Percentiles rank a stretch among this genome's conserved stretches.
Evolutionary conservation across 1,139 yeast species (phyloP).

Genomic region (Debaryomyces psychrophilus): DNA sequence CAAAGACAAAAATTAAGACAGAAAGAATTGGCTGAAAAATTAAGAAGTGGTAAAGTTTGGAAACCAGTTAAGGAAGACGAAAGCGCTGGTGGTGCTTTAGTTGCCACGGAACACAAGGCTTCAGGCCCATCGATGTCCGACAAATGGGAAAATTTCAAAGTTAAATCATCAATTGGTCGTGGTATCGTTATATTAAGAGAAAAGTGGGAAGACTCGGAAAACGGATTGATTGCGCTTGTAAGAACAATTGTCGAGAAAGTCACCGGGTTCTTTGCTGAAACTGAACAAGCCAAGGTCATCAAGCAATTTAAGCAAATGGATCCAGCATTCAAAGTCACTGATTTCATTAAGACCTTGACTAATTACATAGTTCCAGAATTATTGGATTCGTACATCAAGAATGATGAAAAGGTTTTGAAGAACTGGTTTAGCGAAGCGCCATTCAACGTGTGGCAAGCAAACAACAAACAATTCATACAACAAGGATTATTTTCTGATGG

Average conservation of each 20-base stretch:
- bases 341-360: slow-evolving; percentile 81
- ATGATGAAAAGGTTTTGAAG: slow-evolving; percentile 81
- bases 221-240: slow-evolving; percentile 80
- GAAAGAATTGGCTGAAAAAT: slow-evolving; percentile 53
- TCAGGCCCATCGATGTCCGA: slow-evolving; percentile 71
- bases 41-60: slow-evolving; percentile 58
- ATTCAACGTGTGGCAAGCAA: slow-evolving; percentile 90
- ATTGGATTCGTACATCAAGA: slow-evolving; percentile 91
- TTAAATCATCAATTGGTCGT: slow-evolving; percentile 72
- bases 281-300: slow-evolving; percentile 91
- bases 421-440: slow-evolving; percentile 98
- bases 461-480: slow-evolving; percentile 88
- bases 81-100: slow-evolving; percentile 83
- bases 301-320: slow-evolving; percentile 87
- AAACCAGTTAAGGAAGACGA: slow-evolving; percentile 76
- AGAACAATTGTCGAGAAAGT: slow-evolving; percentile 82
- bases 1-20: slow-evolving; percentile 77
- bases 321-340: slow-evolving; percentile 80
- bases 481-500: slow-evolving; percentile 94
- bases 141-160: slow-evolving; percentile 68
- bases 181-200: slow-evolving; percentile 62
- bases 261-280: slow-evolving; percentile 90
- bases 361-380: slow-evolving; percentile 95
- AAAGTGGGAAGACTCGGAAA: slow-evolving; percentile 93
- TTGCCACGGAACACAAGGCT: slow-evolving; percentile 81